phyloP scores from a whole-genome alignment of 441 rosid species.

The Flueggea neowawraea region DNA sequence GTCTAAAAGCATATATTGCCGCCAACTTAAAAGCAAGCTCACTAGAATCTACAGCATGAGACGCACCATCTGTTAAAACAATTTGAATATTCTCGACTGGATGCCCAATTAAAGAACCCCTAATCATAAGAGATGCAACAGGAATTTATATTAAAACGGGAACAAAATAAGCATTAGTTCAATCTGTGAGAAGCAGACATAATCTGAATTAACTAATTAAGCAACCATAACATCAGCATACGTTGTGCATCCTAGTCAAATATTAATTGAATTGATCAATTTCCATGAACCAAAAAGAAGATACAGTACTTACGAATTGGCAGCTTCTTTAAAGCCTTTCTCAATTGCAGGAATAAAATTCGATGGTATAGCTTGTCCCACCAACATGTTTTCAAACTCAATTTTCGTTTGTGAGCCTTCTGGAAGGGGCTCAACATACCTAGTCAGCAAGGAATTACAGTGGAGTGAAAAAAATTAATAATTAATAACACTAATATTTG shows the following conservation, averaged over 20 bases:
- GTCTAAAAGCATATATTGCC: conserved; percentile 95
- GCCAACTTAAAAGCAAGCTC: conserved; percentile 98
- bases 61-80: conserved; percentile 89
- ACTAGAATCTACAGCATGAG: conserved; percentile 97
- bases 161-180: not conserved
- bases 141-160: not conserved
- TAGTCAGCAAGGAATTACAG: conserved; percentile 18
- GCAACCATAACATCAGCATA: too few species aligned
- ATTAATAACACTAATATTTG: too few species aligned
- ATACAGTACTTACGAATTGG: conserved; percentile 66
- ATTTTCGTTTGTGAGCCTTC: conserved; percentile 60
- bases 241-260: too few species aligned
- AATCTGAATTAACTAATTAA: too few species aligned
- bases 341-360: conserved; percentile 92
- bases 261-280: not conserved
- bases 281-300: not conserved
- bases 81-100: conserved; percentile 91
- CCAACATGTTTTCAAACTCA: conserved; percentile 89
- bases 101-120: conserved; percentile 95
- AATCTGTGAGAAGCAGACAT: too few species aligned
- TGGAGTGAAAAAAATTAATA: not conserved
- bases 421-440: conserved; percentile 88
- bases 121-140: conserved; percentile 13
- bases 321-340: conserved; percentile 98
- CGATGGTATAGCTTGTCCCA: conserved; percentile 97